phyloP scores from a whole-genome alignment of 2,329 filamentous ascomycete genomes.

The Cercospora sp. region DNA sequence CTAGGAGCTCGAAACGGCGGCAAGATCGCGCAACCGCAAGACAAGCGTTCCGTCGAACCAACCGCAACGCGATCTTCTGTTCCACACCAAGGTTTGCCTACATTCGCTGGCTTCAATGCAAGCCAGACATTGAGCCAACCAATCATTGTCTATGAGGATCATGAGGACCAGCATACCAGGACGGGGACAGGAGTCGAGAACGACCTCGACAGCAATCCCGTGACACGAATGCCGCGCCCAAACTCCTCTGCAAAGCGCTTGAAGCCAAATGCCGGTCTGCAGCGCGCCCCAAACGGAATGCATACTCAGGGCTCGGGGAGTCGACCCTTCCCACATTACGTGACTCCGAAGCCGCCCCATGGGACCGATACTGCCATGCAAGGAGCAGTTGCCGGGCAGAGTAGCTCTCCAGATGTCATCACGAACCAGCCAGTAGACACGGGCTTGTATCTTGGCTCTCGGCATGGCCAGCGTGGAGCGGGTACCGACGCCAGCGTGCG shows the following conservation, averaged over 20 bases:
- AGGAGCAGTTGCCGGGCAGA: conserved; percentile 7
- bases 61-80: not conserved
- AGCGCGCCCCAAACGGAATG: not conserved
- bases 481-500: not conserved
- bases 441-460: conserved; percentile 6
- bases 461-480: not conserved
- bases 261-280: conserved; percentile 12
- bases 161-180: not conserved
- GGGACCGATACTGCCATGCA: not conserved
- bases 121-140: not conserved
- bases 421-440: conserved; percentile 15
- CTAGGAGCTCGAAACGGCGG: not conserved
- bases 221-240: conserved; percentile 28
- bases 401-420: conserved; percentile 32
- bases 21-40: not conserved
- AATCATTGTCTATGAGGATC: conserved; percentile 8
- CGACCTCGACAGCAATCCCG: conserved; percentile 12
- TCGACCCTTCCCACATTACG: not conserved
- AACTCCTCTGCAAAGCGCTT: conserved; percentile 34
- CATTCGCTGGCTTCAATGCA: conserved; percentile 10
- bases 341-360: conserved; percentile 20
- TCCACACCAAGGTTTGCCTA: not conserved
- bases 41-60: not conserved
- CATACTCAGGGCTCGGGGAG: not conserved
- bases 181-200: not conserved